Evolutionary conservation across 306 rosid genomes (phyloP).

Genomic region (Quercus mongolica): DNA sequence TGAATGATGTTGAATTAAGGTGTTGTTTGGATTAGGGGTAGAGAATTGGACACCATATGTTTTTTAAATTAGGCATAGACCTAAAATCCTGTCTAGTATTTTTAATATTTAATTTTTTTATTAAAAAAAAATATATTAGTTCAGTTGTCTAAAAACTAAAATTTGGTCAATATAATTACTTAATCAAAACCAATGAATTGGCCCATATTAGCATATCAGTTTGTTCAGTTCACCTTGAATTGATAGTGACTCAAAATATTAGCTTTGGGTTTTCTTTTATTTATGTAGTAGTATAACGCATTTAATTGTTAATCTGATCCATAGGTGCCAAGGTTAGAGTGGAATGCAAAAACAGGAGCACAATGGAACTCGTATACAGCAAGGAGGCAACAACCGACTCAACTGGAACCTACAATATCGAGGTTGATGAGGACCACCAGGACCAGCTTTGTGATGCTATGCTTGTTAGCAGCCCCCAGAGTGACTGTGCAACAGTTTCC

Average conservation of each 20-base stretch:
- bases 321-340: conserved; percentile 74
- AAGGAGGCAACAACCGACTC: conserved; percentile 54
- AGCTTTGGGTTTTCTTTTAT: too few species aligned
- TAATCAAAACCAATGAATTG: too few species aligned
- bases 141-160: too few species aligned
- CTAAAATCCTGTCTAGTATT: too few species aligned
- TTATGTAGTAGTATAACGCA: neutral
- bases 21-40: too few species aligned
- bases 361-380: conserved; percentile 41
- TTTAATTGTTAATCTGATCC: neutral
- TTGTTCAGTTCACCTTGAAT: neutral
- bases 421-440: conserved; percentile 54
- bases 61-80: too few species aligned
- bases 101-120: too few species aligned
- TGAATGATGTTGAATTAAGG: too few species aligned
- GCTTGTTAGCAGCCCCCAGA: conserved; percentile 61
- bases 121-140: too few species aligned
- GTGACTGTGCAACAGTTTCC: conserved; percentile 30
- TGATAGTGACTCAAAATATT: neutral
- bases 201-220: too few species aligned
- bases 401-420: conserved; percentile 50
- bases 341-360: conserved; percentile 56
- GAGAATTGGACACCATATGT: too few species aligned
- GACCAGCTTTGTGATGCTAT: conserved; percentile 67
- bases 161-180: too few species aligned